These are phyloP conservation scores for Elaeagnus macrophylla DNA, from an alignment of 306 rosid species.

Conservation along the genomic window DNA sequence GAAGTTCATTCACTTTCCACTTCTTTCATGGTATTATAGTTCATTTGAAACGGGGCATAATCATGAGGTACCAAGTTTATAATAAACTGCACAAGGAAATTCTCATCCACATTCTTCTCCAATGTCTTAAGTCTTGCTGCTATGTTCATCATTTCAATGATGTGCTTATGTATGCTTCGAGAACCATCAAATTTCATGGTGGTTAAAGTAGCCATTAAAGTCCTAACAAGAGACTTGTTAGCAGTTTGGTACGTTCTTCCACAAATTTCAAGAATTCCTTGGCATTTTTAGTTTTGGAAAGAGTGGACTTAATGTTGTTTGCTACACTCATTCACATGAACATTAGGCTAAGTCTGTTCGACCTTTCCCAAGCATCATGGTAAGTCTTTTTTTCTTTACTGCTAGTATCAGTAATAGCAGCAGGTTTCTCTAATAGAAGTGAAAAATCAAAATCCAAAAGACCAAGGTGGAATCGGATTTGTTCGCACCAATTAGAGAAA, in stretches of 20 bases:
- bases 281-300: not conserved
- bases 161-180: not conserved
- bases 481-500: not conserved
- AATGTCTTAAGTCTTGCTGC: not conserved
- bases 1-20: not conserved
- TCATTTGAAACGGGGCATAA: not conserved
- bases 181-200: not conserved
- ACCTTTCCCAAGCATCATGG: not conserved
- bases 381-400: too few relatives aligned
- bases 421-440: not conserved
- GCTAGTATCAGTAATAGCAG: not conserved
- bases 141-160: not conserved
- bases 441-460: not conserved
- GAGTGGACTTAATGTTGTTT: not conserved
- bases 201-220: not conserved
- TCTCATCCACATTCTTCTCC: not conserved
- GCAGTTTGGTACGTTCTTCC: not conserved
- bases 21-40: not conserved
- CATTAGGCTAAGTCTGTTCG: not conserved
- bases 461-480: not conserved
- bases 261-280: not conserved
- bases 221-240: not conserved
- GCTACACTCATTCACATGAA: not conserved
- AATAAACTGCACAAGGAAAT: not conserved
- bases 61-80: not conserved